A percentile compares a stretch with the other conserved stretches of the same genome.
phyloP scores from a whole-genome alignment of 225 moss, liverwort and hornwort species.

The Polytrichum formosum region DNA sequence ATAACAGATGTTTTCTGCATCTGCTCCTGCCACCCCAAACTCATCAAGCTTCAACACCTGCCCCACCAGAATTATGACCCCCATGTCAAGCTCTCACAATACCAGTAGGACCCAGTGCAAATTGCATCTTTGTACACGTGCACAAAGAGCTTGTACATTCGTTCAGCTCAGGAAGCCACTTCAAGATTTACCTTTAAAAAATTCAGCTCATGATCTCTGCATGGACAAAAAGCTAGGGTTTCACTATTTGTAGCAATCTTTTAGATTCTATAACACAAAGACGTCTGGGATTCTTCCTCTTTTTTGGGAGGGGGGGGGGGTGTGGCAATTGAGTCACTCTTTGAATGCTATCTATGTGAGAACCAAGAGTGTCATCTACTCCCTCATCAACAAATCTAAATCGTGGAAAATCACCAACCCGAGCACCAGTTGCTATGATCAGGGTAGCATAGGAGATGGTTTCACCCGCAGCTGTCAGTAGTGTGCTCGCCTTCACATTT shows the following conservation, averaged over 20 bases:
- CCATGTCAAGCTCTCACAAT: not conserved
- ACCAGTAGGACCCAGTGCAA: not conserved
- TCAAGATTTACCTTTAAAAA: no score
- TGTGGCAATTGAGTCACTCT: not conserved
- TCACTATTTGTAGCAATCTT: no score
- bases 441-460: slow-evolving; percentile 65
- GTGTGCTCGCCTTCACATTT: slow-evolving; percentile 49
- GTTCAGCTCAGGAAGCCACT: no score
- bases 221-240: no score
- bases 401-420: slow-evolving; percentile 41
- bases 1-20: slow-evolving; percentile 84
- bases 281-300: no score
- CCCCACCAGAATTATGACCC: slow-evolving; percentile 27
- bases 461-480: slow-evolving; percentile 80
- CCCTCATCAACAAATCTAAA: not conserved
- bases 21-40: slow-evolving; percentile 78
- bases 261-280: no score
- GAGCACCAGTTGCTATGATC: slow-evolving; percentile 90
- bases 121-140: not conserved
- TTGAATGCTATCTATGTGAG: not conserved
- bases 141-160: no score
- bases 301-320: no score
- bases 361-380: not conserved
- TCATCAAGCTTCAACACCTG: slow-evolving; percentile 97
- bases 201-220: no score